Base-by-base conservation (phyloP, 805 yeast species). In the Tetrapisispora nanseiensis region DNA sequence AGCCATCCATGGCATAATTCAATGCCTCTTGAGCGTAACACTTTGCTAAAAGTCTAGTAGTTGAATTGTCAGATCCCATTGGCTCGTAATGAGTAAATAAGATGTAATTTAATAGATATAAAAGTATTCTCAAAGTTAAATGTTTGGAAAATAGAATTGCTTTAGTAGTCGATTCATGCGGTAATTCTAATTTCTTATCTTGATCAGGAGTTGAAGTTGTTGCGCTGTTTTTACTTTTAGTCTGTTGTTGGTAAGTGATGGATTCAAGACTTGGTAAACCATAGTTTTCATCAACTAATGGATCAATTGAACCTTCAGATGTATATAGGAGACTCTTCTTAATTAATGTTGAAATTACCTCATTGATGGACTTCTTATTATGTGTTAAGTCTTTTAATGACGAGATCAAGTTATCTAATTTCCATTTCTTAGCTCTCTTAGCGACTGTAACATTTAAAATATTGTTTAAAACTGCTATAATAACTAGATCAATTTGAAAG, bases 51-150 rank as follows among this genome's bases (percentile, higher is more conserved):
- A 46, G 44, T 18, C 62, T 53, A 13, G 65, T 52, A 5, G 61
- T 62, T 11, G 61, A 56, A 49, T 65, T 67, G 38, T 55, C 58
- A n/a, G 57, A 48, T 15, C 66, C 68, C 51, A 57, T 56, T 5
- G 72, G 71, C 46, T 69, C 72, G 49, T 67, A 68, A 46, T 66
- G 68, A 11, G 71, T 69, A 47, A 66, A 69, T 18, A 69, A 47
- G 29, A 75, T 67, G 51, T 76, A 76, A 49, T 74, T 75, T 46
- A 75, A 54, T 6, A 74, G 55, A 47, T 73, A 76, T 16, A 72
- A 57, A 53, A 75, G 54, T 64, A 74, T 70, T 48, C 76, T 69
- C 24, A 73, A 57, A 10, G 63, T 53, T 16, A 67, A 54, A 51
- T 67, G 71, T 27, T 63, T 55, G 6, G 61, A 55, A 46, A 68